Evolutionary conservation across 768 basidiomycete species (phyloP), one percentile per base, ranked within the genome.

Genomic region (Termitomyces sp.): DNA sequence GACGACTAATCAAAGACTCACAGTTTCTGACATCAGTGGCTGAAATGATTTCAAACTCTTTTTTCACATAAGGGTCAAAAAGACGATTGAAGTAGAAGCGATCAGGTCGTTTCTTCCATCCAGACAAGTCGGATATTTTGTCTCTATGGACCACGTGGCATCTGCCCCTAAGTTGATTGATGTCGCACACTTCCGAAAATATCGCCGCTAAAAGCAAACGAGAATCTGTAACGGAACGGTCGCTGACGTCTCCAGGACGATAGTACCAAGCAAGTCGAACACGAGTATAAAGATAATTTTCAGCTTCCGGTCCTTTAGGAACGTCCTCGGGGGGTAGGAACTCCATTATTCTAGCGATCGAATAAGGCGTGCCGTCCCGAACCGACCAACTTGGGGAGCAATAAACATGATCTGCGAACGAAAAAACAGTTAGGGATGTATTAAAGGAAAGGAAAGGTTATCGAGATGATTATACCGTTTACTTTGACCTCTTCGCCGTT

Each of bases 31-130:
- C 88, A 65, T 88, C 90, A 42, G 82, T 82, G 32, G 92, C 83
- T 59, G 89, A 87, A 54, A 99, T 87, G 64, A 98, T 90, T 70
- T 98, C 97, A 72, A 96, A 98, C 74, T 98, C 95, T 72, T 92
- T 91, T 77, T 96, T 94, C 74, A 98, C 92, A 73, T 96, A 98
- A 53, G 94, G 94, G 76, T 98, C 96, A 69, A 96, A 99, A 30
- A 98, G 80, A 66, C 90, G 87, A 66, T 86, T 87, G 80, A 94
- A 99, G 78, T 95, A 97, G 80, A 99, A 99, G 63, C 92, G 84
- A 73, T 99, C 96, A 2, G 91, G 88, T 45, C 87, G 82, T 72
- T 91, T 92, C 77, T 94, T 98, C 93, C 93, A 98, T 6, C 86
- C 88, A 67, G 90, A 84, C 38, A 97, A 77, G 75, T 98, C 92